These are phyloP conservation scores for Glebionis coronaria DNA, from an alignment of 129 eudicot species.

Conservation along the genomic window DNA sequence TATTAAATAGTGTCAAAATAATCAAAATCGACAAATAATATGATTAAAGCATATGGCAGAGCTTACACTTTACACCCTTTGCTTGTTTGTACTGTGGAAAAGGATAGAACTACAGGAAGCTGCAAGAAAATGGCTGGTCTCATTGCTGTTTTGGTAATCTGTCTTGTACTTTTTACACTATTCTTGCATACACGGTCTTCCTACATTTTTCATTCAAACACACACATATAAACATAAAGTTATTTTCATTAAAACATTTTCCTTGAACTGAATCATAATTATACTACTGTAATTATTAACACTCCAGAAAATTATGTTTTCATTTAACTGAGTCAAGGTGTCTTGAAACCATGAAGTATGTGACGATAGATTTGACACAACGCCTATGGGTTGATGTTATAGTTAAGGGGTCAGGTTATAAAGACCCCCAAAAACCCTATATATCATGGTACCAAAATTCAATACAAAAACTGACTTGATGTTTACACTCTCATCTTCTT, in stretches of 20 bases:
- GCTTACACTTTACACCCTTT: constrained; percentile 1
- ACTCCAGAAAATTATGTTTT: no score
- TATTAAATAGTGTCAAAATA: no score
- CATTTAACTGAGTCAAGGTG: no score
- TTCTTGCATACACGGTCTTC: constrained; percentile 1
- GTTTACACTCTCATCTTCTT: constrained; percentile 13
- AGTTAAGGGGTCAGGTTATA: no score
- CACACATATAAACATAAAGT: not conserved
- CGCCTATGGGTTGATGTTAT: not conserved
- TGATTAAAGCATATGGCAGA: not conserved
- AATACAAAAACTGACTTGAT: constrained; percentile 11
- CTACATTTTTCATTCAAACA: not conserved
- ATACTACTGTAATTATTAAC: no score
- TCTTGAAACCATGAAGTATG: not conserved
- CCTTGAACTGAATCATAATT: no score
- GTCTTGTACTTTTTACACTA: constrained; percentile 19
- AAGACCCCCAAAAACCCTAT: no score
- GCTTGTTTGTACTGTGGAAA: constrained; percentile 9
- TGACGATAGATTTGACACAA: not conserved
- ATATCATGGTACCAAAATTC: constrained; percentile 23
- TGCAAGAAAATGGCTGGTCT: constrained; percentile 18
- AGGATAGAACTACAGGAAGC: not conserved
- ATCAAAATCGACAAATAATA: no score
- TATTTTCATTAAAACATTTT: not conserved
- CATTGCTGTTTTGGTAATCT: constrained; percentile 3